Evolutionary conservation across 1,284 basidiomycete species (phyloP).

Genomic region (Xerocomus amazonicus): DNA sequence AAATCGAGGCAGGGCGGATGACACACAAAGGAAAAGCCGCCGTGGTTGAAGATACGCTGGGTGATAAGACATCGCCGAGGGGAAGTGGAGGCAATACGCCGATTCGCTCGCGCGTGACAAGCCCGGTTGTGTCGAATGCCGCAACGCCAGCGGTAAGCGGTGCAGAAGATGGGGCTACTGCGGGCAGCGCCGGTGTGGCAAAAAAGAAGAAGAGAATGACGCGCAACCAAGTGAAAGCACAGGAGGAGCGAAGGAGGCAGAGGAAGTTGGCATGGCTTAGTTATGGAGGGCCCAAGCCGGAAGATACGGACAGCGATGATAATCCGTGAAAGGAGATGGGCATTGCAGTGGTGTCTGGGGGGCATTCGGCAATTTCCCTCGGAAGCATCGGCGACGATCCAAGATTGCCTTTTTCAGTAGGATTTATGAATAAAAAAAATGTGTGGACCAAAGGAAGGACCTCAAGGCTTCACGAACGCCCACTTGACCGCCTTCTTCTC

Average conservation of each 20-base stretch:
- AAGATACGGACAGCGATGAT: slow-evolving; percentile 71
- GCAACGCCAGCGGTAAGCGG: slow-evolving; percentile 73
- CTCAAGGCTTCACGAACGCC: neutral
- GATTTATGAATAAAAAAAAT: slow-evolving; percentile 10
- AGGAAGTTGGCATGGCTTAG: slow-evolving; percentile 84
- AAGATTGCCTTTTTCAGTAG: slow-evolving; percentile 33
- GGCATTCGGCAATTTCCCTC: slow-evolving; percentile 14
- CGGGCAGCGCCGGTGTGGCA: slow-evolving; percentile 35
- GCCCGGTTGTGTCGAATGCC: slow-evolving; percentile 57
- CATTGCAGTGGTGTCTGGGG: slow-evolving; percentile 23
- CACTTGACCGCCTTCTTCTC: slow-evolving; percentile 12
- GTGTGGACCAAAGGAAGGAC: neutral
- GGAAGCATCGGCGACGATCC: slow-evolving; percentile 28
- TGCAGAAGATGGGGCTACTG: slow-evolving; percentile 50
- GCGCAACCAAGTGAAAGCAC: slow-evolving; percentile 86
- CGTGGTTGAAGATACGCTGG: slow-evolving; percentile 75
- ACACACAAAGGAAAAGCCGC: slow-evolving; percentile 86
- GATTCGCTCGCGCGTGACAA: slow-evolving; percentile 57
- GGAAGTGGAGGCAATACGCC: slow-evolving; percentile 72
- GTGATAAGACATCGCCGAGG: slow-evolving; percentile 58
- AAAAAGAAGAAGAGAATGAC: slow-evolving; percentile 92
- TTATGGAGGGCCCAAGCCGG: slow-evolving; percentile 75
- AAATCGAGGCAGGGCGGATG: slow-evolving; percentile 77
- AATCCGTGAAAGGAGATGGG: slow-evolving; percentile 11
- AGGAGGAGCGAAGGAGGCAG: slow-evolving; percentile 76